phyloP scores from a whole-genome alignment of 2,329 filamentous ascomycete species.

The Colletotrichum chlorophyti region DNA sequence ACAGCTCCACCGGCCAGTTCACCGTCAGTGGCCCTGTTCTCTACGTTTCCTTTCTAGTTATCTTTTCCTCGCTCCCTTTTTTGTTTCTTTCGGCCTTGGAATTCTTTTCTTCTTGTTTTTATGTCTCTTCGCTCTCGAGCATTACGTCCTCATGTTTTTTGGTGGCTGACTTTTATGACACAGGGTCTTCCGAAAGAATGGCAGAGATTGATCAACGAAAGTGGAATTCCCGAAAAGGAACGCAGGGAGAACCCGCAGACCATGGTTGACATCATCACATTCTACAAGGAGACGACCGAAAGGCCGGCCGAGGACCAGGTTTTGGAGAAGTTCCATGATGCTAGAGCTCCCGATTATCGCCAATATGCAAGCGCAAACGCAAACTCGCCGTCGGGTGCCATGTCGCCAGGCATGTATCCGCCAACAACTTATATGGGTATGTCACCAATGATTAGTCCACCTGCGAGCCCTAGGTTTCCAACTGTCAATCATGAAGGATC shows the following conservation, averaged over 20 bases:
- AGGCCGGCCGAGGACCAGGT: slow-evolving; percentile 82
- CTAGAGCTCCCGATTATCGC: slow-evolving; percentile 64
- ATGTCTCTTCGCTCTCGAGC: slow-evolving; percentile 8
- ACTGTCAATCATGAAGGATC: slow-evolving; percentile 85
- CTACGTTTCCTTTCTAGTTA: slow-evolving; percentile 1
- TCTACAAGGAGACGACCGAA: slow-evolving; percentile 95
- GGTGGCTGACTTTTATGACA: slow-evolving; percentile 29
- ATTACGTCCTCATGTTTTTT: neutral
- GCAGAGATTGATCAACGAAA: slow-evolving; percentile 94
- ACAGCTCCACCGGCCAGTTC: slow-evolving; percentile 95
- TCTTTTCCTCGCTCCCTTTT: slow-evolving; percentile 12
- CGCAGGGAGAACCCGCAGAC: slow-evolving; percentile 95
- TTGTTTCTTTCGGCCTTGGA: slow-evolving; percentile 1
- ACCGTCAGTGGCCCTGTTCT: slow-evolving; percentile 68
- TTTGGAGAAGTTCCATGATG: slow-evolving; percentile 96
- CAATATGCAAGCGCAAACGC: slow-evolving; percentile 41
- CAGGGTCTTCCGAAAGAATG: slow-evolving; percentile 96
- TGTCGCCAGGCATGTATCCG: slow-evolving; percentile 62
- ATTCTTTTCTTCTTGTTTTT: slow-evolving; percentile 23
- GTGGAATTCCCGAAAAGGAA: slow-evolving; percentile 94
- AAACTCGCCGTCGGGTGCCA: slow-evolving; percentile 48
- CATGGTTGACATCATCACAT: slow-evolving; percentile 93
- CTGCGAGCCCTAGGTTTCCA: slow-evolving; percentile 86
- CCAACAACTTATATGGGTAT: slow-evolving; percentile 63
- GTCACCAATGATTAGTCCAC: slow-evolving; percentile 75